phyloP scores from a whole-genome alignment of 2,329 filamentous ascomycete species.

The Dactylonectria macrodidyma region DNA sequence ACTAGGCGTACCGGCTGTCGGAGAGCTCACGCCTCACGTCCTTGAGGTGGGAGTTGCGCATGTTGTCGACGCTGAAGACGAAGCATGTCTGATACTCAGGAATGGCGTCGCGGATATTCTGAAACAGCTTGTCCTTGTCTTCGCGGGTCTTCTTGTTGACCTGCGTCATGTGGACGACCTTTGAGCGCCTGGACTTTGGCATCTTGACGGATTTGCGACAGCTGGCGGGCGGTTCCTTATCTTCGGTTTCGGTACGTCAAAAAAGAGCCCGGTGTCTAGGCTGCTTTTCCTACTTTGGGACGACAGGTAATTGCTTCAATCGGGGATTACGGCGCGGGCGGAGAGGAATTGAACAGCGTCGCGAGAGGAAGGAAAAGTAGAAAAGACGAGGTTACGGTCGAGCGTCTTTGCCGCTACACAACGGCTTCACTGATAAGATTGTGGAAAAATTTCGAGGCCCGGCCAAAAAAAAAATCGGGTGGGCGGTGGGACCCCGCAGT shows the following conservation, averaged over 20 bases:
- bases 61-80: conserved; percentile 95
- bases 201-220: conserved; percentile 66
- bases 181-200: conserved; percentile 96
- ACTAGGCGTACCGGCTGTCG: conserved; percentile 79
- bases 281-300: conserved; percentile 15
- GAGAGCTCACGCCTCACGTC: conserved; percentile 87
- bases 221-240: conserved; percentile 6
- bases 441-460: conserved; percentile 50
- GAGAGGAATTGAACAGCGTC: neutral
- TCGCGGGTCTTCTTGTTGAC: conserved; percentile 94
- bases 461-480: conserved; percentile 46
- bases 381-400: conserved; percentile 12
- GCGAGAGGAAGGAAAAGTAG: neutral
- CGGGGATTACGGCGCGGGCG: neutral
- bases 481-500: conserved; percentile 50
- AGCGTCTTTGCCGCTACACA: conserved; percentile 24
- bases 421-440: conserved; percentile 50
- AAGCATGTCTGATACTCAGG: conserved; percentile 92
- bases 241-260: neutral
- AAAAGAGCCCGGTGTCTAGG: neutral
- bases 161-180: conserved; percentile 90
- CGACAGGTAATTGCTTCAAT: conserved; percentile 10
- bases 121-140: conserved; percentile 90
- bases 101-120: conserved; percentile 87
- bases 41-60: conserved; percentile 97